Base-by-base conservation (phyloP, 2,329 filamentous ascomycete genomes). In the Fusarium sp. region DNA sequence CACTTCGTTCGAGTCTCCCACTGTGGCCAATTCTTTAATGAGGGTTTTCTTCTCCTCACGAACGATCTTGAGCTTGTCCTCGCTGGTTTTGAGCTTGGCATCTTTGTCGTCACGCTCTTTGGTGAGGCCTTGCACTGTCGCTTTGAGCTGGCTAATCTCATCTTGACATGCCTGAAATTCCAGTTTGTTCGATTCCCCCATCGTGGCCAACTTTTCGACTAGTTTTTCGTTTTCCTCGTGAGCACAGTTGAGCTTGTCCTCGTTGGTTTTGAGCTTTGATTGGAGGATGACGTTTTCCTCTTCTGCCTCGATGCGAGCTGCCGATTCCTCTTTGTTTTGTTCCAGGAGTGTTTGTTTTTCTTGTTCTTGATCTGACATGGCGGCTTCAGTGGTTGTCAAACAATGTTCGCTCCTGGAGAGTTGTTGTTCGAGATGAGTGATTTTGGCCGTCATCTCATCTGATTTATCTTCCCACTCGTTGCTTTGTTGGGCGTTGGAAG, bases 301-400 rank as follows among this genome's bases (percentile, higher is more conserved):
- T 8, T 68, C 40, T 2, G 36, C 11, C 6, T 20, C 38, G 11
- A 5, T 17, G 1, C 58, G 40, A 53, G n/a, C 22, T 5, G 27
- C 1, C 2, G 7, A 38, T 22, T 69, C 42, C 16, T 12, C 51
- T 4, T 4, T 16, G 11, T 16, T 6, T n/a, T 58, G 22, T 2
- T 17, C 1, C 3, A 31, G 11, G 1, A 68, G 35, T 0, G n/a
- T 2, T 17, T 49, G 27, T 0, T 17, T 1, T 3, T 6, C 36
- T 17, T 17, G 16, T 10, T n/a, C 36, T 1, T 36, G 33, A 6
- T 42, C 4, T 16, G 20, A 24, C 3, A 46, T 1, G 3, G 14
- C n/a, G 2, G 17, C 5, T 14, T 44, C n/a, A 0, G 31, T 3
- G 9, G 5, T 2, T 2, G 2, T 5, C 2, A 20, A n/a, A 0